Evolutionary conservation across 2,329 filamentous ascomycete species (phyloP), one percentile per base, ranked within the genome.

Genomic region (Dactylonectria estremocensis): DNA sequence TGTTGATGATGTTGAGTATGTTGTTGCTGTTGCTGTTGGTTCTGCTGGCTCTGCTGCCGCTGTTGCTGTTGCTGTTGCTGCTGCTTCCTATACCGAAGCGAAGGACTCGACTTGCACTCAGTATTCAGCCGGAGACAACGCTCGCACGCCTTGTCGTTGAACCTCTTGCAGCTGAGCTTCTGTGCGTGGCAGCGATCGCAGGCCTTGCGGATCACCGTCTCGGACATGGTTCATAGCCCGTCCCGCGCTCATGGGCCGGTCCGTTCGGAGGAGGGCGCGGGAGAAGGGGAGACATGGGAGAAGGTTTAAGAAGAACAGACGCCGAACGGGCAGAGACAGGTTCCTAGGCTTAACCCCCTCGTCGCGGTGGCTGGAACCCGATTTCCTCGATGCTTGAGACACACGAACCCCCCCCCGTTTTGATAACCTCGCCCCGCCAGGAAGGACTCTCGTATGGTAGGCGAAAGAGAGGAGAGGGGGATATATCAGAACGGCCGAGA

Each of bases 111-210:
- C 67, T 79, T 84, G 78, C 83, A 85, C 67, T 81, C 77, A 4
- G 80, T 77, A 55, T 80, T 80, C 64, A 84, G 79, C 63, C 81
- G 78, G 24, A 80, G 69, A 67, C 83, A 86, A 11, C 83, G 77
- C 72, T 84, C 82, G 71, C 84, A 85, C 20, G 80, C 71, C 54
- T 81, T 80, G 58, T 80, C 79, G 64, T 77, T 78, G 63, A 77
- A 73, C 56, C 83, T 80, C 72, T 82, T 85, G 76, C 83, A 85
- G 69, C 80, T 82, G 65, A 86, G 78, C 73, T 85, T 86, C 72
- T 85, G 83, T 18, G 74, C 74, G 70, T 85, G 84, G 71, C 83
- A 86, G 68, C 83, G 81, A 73, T 86, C 83, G 75, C 83, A 86
- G 63, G 83, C 83, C 64, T 82, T 83, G 63, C 84, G 81, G 68